Base-by-base conservation (phyloP, 2,329 filamentous ascomycete species). In the Fusarium chuoi region DNA sequence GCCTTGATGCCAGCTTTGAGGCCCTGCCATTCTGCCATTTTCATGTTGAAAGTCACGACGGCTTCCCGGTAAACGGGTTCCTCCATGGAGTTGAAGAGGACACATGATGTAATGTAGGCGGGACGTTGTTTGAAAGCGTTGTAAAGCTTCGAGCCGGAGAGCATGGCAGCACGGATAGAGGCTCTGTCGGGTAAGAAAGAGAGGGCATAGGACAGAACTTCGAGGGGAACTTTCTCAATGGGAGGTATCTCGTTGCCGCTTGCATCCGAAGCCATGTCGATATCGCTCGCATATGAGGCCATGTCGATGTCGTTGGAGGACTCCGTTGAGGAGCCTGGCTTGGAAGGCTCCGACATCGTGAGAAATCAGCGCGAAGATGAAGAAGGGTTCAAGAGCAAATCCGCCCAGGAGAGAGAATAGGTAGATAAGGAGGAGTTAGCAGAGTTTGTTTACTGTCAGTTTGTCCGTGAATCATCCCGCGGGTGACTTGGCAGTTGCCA, bases 81-180 rank as follows among this genome's bases (percentile, higher is more conserved):
- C 7, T 62, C 44, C 66, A 74, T 73, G 3, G 44, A 42, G 26
- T 56, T 39, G 35, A 74, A 71, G 5, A 73, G 38, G 22, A 74
- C 24, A 5, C 48, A 52, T 7, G 57, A 60, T 26, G 57, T 13
- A 45, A 73, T 63, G 36, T 55, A 55, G 15, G 45, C 38, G 26
- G 57, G 36, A 24, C 51, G 42, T 14, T 51, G 38, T 3, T 57
- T 45, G 48, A 57, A 73, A 15, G 66, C 62, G 11, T 44, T 46
- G 24, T 74, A 33, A 3, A 73, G 22, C 6, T n/a, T 33, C 17
- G 41, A 26, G 12, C 70, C 56, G 5, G 71, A 73, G 6, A 44
- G 22, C 7, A 57, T 51, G 3, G 26, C 42, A 8, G 41, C 36
- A 8, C 41, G 28, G 15, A 73, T 22, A 3, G 60, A 33, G 4